These are phyloP conservation scores for Erodium chrysanthum DNA, from an alignment of 441 rosid genomes.

Conservation along the genomic window DNA sequence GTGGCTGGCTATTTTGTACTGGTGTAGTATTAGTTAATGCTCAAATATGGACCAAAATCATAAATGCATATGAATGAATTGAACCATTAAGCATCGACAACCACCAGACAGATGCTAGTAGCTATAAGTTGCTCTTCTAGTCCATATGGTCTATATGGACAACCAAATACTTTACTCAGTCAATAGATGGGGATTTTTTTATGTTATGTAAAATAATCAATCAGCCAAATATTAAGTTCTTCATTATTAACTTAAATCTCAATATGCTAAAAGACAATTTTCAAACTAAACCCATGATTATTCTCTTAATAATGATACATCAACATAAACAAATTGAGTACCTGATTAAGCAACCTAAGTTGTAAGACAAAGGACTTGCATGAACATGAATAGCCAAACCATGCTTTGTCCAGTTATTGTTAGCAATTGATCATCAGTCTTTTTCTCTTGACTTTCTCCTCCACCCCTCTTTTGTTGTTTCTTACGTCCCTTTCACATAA, in stretches of 20 bases:
- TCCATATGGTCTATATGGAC: neutral
- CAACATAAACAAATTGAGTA: neutral
- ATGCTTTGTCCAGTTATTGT: neutral
- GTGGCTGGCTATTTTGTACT: neutral
- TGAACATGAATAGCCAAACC: neutral
- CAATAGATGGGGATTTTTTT: neutral
- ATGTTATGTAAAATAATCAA: neutral
- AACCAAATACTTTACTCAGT: neutral
- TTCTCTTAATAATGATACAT: neutral
- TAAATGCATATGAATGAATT: neutral
- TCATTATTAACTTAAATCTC: neutral
- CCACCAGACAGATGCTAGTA: neutral
- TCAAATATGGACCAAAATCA: slow-evolving; percentile 1
- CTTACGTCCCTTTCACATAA: neutral
- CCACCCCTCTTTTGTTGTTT: neutral
- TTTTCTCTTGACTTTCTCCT: neutral
- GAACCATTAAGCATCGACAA: neutral
- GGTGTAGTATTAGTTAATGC: neutral
- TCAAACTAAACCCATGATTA: neutral
- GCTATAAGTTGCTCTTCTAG: neutral
- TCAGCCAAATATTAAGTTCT: neutral
- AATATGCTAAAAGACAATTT: neutral
- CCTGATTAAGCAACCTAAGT: neutral
- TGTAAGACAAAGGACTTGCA: neutral
- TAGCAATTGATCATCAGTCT: neutral